Evolutionary conservation across 805 yeast genomes (phyloP).

Genomic region (Starmera dryadoides): DNA sequence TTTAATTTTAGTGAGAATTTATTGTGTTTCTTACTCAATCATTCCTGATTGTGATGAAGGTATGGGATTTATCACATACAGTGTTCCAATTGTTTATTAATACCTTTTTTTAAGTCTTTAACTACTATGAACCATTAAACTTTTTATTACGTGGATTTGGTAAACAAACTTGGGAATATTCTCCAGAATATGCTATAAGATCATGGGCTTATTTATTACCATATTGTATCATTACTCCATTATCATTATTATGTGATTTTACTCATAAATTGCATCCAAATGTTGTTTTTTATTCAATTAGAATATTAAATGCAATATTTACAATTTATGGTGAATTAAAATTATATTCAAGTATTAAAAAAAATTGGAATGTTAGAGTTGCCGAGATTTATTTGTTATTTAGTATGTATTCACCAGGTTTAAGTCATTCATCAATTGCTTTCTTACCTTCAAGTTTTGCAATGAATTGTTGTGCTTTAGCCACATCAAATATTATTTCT

Average conservation of each 20-base stretch:
- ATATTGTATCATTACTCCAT: constrained; percentile 12
- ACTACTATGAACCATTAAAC: constrained; percentile 93
- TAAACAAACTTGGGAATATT: constrained; percentile 94
- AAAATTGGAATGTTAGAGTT: constrained; percentile 8
- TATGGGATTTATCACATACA: not conserved
- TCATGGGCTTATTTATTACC: constrained; percentile 74
- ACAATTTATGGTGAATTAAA: constrained; percentile 46
- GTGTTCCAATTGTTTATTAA: not conserved
- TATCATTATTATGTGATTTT: constrained; percentile 13
- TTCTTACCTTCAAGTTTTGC: constrained; percentile 79
- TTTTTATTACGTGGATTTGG: constrained; percentile 75
- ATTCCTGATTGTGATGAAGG: constrained; percentile 91
- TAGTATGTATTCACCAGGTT: constrained; percentile 64
- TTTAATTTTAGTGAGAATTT: constrained; percentile 22
- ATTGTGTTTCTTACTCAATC: constrained; percentile 49
- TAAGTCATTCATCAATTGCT: constrained; percentile 86
- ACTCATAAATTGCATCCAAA: constrained; percentile 15
- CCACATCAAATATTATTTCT: constrained; percentile 31
- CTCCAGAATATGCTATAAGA: constrained; percentile 81
- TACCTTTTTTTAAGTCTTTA: constrained; percentile 38
- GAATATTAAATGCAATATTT: constrained; percentile 35
- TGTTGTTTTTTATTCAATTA: constrained; percentile 43
- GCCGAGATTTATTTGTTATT: constrained; percentile 61
- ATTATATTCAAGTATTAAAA: constrained; percentile 35
- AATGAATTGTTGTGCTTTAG: constrained; percentile 42